Percentiles rank a stretch among this genome's conserved stretches.
Conservation (phyloP, 2,329 filamentous ascomycete genomes). For the Xylaria sp. region DNA sequence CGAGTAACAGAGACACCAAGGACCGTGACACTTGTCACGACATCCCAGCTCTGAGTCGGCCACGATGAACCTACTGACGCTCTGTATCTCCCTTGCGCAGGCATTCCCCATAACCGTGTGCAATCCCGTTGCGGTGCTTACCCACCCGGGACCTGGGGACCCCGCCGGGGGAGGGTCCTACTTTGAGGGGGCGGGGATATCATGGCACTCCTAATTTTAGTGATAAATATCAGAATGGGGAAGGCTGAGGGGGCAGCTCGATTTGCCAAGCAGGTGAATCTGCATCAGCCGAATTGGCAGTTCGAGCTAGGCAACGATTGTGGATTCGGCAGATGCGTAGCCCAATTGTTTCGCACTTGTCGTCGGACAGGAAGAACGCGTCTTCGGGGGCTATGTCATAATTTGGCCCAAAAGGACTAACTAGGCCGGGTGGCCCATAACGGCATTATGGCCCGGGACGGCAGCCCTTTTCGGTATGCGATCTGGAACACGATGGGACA, state of each 20-base stretch:
- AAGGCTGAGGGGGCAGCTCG: conserved; percentile 18
- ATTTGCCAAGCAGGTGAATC: conserved; percentile 19
- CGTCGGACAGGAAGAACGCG: conserved; percentile 20
- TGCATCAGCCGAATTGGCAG: conserved; percentile 19
- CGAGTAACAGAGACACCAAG: not conserved
- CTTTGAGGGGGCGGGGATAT: conserved; percentile 16
- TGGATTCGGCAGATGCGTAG: conserved; percentile 31
- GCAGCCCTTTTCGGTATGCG: not conserved
- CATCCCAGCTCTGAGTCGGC: conserved; percentile 6
- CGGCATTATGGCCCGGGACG: not conserved
- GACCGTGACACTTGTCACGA: conserved; percentile 20
- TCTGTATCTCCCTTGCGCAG: conserved; percentile 8
- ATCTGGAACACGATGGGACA: not conserved
- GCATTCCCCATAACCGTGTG: conserved; percentile 9
- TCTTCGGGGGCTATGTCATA: conserved; percentile 26
- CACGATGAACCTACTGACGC: conserved; percentile 3
- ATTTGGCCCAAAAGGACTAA: conserved; percentile 19
- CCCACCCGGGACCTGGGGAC: conserved; percentile 21
- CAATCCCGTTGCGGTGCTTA: conserved; percentile 16
- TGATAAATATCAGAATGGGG: conserved; percentile 17
- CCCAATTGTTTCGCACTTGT: conserved; percentile 24
- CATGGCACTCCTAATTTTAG: not conserved
- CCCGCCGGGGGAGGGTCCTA: conserved; percentile 17
- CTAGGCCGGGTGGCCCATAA: not conserved
- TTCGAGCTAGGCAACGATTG: conserved; percentile 17